Evolutionary conservation across 2,329 filamentous ascomycete species (phyloP), one percentile per base, ranked within the genome.

Genomic region (Coniochaeta prunicola): DNA sequence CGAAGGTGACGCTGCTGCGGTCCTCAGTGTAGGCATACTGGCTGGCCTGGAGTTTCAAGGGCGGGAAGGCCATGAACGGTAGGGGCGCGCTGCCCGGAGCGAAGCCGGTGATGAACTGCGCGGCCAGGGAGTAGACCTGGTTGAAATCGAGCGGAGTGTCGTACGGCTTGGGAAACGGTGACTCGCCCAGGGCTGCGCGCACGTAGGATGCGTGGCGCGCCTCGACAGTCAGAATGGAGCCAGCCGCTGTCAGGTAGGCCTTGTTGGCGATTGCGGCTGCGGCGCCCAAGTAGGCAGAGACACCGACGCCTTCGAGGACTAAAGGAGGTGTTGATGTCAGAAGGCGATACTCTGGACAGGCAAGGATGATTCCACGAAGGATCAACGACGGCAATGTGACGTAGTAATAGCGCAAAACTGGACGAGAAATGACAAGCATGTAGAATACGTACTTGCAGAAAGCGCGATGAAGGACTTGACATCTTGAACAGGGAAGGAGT

Each of bases 191-290:
- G 10, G 73, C 73, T 31, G 74, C 70, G 57, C 86, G 82, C 63
- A 88, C 74, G 73, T 85, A 87, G 4, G 86, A 75, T 1, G 80
- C 80, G 73, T 89, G 86, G 10, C 86, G 80, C 33, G 86, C 79
- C 66, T 89, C 86, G 59, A 87, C 80, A 31, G 83, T 83, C 34
- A 89, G 74, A 66, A 90, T 85, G 59, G 80, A 80, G 28, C 81
- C 85, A 1, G 85, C 86, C 4, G 79, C 80, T 0, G 81, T 81
- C 53, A 89, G 73, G 71, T 86, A 86, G 24, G 74, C 73, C 62
- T 83, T 79, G 68, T 79, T 77, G 61, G 80, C 76, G 62, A 84
- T 85, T 60, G 76, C 74, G 26, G 79, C 78, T 6, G 85, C 85
- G 19, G 84, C 85, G 53, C 84, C 83, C 53, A 89, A 78, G 71